These are phyloP conservation scores for Xylaria sp. DNA, from an alignment of 2,329 filamentous ascomycete species.

Conservation along the genomic window DNA sequence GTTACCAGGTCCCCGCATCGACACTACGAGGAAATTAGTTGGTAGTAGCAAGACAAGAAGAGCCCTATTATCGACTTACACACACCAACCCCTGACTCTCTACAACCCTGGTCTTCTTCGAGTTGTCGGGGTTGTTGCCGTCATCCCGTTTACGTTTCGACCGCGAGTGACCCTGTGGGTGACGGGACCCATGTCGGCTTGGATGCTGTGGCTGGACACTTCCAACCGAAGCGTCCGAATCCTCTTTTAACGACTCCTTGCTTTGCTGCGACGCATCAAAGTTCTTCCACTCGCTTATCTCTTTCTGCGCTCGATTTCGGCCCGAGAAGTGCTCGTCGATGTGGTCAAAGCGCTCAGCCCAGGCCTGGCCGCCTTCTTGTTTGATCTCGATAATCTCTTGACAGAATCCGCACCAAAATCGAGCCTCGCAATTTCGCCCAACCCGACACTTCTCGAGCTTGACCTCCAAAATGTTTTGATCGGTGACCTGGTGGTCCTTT, in stretches of 20 bases:
- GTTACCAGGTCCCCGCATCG: constrained; percentile 21
- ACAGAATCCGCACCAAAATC: constrained; percentile 93
- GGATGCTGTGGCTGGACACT: constrained; percentile 14
- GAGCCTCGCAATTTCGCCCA: constrained; percentile 65
- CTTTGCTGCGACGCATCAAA: constrained; percentile 39
- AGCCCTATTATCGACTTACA: constrained; percentile 18
- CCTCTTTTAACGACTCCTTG: constrained; percentile 15
- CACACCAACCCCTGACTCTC: constrained; percentile 14
- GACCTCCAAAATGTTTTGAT: constrained; percentile 44
- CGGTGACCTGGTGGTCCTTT: constrained; percentile 51
- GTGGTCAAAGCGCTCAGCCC: constrained; percentile 68
- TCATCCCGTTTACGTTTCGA: constrained; percentile 37
- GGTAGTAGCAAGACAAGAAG: not conserved
- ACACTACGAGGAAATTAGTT: constrained; percentile 24
- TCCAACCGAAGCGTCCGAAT: constrained; percentile 29
- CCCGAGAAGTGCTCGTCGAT: constrained; percentile 75
- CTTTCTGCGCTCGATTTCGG: constrained; percentile 47
- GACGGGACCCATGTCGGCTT: not conserved
- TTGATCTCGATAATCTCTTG: constrained; percentile 57
- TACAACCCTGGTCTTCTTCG: constrained; percentile 26
- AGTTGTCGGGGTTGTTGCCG: not conserved
- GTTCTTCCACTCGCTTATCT: constrained; percentile 62
- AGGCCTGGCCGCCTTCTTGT: constrained; percentile 57
- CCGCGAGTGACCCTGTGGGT: not conserved
- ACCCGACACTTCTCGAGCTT: constrained; percentile 62